phyloP scores from a whole-genome alignment of 2,329 filamentous ascomycete species.

The Fusarium stilboides region DNA sequence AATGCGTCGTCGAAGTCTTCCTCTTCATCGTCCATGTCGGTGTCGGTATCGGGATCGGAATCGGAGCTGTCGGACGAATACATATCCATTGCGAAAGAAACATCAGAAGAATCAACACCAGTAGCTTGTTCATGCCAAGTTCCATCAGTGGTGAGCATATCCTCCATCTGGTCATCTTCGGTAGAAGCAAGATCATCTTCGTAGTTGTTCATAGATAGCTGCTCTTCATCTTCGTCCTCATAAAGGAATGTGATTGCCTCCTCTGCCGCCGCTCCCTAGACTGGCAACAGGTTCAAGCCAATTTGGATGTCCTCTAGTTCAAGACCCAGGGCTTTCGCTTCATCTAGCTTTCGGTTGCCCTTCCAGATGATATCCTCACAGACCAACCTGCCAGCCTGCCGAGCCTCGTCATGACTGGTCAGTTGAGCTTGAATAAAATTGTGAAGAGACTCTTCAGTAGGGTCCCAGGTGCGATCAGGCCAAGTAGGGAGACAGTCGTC shows the following conservation, averaged over 20 bases:
- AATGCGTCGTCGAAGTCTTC: slow-evolving; percentile 24
- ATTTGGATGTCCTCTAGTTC: slow-evolving; percentile 43
- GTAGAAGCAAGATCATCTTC: not conserved
- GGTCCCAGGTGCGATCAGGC: slow-evolving; percentile 47
- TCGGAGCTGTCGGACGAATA: not conserved
- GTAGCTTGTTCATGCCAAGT: not conserved
- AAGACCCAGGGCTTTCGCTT: slow-evolving; percentile 47
- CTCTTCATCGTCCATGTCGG: slow-evolving; percentile 9
- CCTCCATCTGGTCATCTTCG: not conserved
- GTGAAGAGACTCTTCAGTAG: slow-evolving; percentile 45
- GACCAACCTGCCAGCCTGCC: slow-evolving; percentile 39
- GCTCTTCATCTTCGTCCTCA: not conserved
- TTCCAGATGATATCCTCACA: slow-evolving; percentile 46
- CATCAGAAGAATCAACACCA: not conserved
- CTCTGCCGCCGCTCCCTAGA: slow-evolving; percentile 42
- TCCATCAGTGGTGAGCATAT: not conserved
- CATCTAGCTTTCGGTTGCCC: slow-evolving; percentile 46
- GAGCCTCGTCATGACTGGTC: slow-evolving; percentile 31
- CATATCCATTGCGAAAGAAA: not conserved
- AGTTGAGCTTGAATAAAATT: slow-evolving; percentile 47
- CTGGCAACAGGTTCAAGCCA: slow-evolving; percentile 50
- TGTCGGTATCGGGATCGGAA: not conserved
- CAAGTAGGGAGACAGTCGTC: slow-evolving; percentile 53
- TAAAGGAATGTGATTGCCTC: slow-evolving; percentile 7
- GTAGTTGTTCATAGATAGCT: not conserved